phyloP scores from a whole-genome alignment of 2,329 filamentous ascomycete species.

The Fusarium sororula region DNA sequence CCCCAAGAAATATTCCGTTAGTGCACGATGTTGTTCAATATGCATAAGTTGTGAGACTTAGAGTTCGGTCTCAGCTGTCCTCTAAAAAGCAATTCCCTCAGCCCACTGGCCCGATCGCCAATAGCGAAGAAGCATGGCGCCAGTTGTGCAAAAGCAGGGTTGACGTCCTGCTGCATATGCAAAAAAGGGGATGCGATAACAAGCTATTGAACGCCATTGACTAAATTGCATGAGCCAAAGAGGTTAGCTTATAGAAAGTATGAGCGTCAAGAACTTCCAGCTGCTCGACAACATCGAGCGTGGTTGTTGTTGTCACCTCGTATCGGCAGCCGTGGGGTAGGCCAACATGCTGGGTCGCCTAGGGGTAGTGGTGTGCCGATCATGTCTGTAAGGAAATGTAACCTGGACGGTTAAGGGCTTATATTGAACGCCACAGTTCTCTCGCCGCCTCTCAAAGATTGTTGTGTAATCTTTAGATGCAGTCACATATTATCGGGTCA shows the following conservation, averaged over 20 bases:
- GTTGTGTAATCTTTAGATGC: constrained; percentile 19
- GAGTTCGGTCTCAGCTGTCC: constrained; percentile 16
- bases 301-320: constrained; percentile 24
- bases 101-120: neutral
- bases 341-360: constrained; percentile 27
- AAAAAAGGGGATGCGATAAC: constrained; percentile 7
- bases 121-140: constrained; percentile 5
- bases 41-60: constrained; percentile 25
- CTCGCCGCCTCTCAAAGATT: constrained; percentile 3
- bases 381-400: constrained; percentile 24
- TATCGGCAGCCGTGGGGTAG: constrained; percentile 24
- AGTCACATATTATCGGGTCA: constrained; percentile 4
- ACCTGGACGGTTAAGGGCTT: constrained; percentile 23
- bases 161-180: constrained; percentile 1
- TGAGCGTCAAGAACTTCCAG: constrained; percentile 13
- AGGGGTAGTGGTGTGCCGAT: constrained; percentile 21
- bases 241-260: constrained; percentile 18
- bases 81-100: neutral
- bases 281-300: neutral
- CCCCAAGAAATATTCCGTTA: neutral
- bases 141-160: constrained; percentile 7
- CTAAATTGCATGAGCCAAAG: constrained; percentile 1
- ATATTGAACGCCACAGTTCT: constrained; percentile 28
- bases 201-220: constrained; percentile 17
- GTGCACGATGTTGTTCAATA: constrained; percentile 1